phyloP scores from a whole-genome alignment of 805 yeast genomes.

The Kuraishia floccosa region DNA sequence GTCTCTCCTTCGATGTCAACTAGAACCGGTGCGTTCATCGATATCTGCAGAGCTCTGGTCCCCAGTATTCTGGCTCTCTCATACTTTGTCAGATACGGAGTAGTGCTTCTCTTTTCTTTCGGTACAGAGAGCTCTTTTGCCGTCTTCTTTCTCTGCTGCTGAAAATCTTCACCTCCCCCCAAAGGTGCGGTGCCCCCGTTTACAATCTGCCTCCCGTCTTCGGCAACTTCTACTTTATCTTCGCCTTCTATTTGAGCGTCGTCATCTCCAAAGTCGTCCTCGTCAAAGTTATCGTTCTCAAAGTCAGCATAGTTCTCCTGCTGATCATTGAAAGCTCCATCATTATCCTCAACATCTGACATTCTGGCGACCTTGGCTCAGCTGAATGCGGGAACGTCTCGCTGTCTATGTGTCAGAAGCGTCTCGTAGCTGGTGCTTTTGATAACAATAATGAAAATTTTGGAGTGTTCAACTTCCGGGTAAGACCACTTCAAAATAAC shows the following conservation, averaged over 20 bases:
- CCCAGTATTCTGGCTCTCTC: slow-evolving; percentile 97
- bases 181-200: slow-evolving; percentile 60
- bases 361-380: slow-evolving; percentile 20
- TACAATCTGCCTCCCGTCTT: slow-evolving; percentile 66
- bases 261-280: slow-evolving; percentile 18
- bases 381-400: not conserved
- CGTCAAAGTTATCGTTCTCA: slow-evolving; percentile 62
- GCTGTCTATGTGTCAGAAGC: not conserved
- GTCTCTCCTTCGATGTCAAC: slow-evolving; percentile 99
- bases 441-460: too few species aligned
- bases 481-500: too few species aligned
- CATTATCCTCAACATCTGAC: slow-evolving; percentile 48
- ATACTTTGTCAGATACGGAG: slow-evolving; percentile 98
- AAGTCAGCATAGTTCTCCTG: slow-evolving; percentile 67
- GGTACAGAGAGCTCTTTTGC: slow-evolving; percentile 79
- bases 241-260: slow-evolving; percentile 28
- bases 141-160: slow-evolving; percentile 41
- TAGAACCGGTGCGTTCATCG: slow-evolving; percentile 96
- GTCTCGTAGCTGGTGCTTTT: too few species aligned
- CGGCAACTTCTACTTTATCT: slow-evolving; percentile 34
- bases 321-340: slow-evolving; percentile 61
- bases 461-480: too few species aligned
- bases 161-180: slow-evolving; percentile 22
- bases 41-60: slow-evolving; percentile 93
- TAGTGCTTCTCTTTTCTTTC: slow-evolving; percentile 79